phyloP scores from a whole-genome alignment of 352 stramenopile species.

The Pythium rishiriense region DNA sequence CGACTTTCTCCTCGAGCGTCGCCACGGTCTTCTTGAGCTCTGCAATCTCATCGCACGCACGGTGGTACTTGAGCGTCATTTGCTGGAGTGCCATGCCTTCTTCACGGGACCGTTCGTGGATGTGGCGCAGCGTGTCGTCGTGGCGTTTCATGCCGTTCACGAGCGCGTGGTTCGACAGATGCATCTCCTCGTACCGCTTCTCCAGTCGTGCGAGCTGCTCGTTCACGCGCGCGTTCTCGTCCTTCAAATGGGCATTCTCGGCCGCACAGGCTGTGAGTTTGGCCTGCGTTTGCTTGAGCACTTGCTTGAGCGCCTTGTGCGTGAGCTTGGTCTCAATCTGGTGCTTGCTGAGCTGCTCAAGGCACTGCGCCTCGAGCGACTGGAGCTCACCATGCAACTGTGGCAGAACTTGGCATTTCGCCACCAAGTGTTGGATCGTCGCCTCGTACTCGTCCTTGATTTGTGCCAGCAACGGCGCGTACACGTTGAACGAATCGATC shows the following conservation, averaged over 20 bases:
- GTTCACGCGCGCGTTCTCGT: slow-evolving; percentile 34
- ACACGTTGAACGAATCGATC: slow-evolving; percentile 65
- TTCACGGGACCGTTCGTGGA: slow-evolving; percentile 54
- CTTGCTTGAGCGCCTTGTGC: slow-evolving; percentile 39
- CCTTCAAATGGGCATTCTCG: slow-evolving; percentile 36
- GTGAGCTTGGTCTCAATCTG: slow-evolving; percentile 43
- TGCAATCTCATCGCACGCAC: slow-evolving; percentile 68
- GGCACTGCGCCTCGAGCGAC: slow-evolving; percentile 59
- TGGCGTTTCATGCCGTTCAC: slow-evolving; percentile 72
- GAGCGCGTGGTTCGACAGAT: slow-evolving; percentile 53
- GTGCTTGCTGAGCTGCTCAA: slow-evolving; percentile 51
- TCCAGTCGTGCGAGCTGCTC: slow-evolving; percentile 32
- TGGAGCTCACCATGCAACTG: slow-evolving; percentile 54
- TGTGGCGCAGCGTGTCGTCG: slow-evolving; percentile 66
- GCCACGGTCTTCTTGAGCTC: slow-evolving; percentile 73
- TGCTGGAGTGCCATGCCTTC: slow-evolving; percentile 51
- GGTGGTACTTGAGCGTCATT: slow-evolving; percentile 62
- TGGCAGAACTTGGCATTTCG: slow-evolving; percentile 44
- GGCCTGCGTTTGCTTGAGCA: slow-evolving; percentile 60
- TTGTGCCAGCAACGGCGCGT: slow-evolving; percentile 55
- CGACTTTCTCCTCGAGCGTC: slow-evolving; percentile 65
- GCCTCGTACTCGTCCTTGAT: slow-evolving; percentile 71
- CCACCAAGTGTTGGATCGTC: slow-evolving; percentile 32
- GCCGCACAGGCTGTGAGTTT: slow-evolving; percentile 51
- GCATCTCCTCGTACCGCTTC: slow-evolving; percentile 41